Evolutionary conservation across 2,329 filamentous ascomycete genomes (phyloP), one percentile per base, ranked within the genome.

Genomic region (Capronia epimyces): DNA sequence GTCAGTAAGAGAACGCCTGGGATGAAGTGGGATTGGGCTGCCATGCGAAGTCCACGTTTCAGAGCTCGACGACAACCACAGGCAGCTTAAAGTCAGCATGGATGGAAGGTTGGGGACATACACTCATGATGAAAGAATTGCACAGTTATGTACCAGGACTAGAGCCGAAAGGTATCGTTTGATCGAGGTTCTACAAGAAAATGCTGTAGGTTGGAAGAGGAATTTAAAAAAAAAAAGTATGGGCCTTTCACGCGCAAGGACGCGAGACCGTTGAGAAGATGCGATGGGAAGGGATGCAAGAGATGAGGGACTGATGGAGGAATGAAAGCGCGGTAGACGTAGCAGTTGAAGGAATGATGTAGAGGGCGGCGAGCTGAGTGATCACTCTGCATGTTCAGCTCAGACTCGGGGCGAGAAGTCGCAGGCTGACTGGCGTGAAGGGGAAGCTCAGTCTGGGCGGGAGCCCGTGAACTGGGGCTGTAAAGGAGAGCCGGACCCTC

Each of bases 51-150:
- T 25, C 22, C 32, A 29, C 42, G 43, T 40, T 31, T 52, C 46
- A 52, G 49, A 24, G 44, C 6, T 37, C 24, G 12, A 40, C 5
- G 16, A 29, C 12, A 41, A 10, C 22, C 6, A 41, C 18, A 18
- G 46, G 34, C 39, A 12, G 37, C 48, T 20, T 15, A 21, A 16
- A 10, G 3, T 21, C n/a, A 37, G 25, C 36, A 16, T 18, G 16
- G 16, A 22, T 45, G 34, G 34, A 16, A 27, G n/a, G 12, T 18
- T 15, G 13, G 36, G 12, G 16, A 53, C 56, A 13, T 56, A 58
- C 56, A 52, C 53, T 56, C 56, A 58, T 58, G 53, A 51, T 56
- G 49, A 43, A 20, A 49, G 36, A 34, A 43, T 43, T 36, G 39
- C 10, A 42, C 25, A 20, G 43, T n/a, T 32, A 42, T 20, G 7